Conservation (phyloP, 2,329 filamentous ascomycete species). For the Biscogniauxia marginata region DNA sequence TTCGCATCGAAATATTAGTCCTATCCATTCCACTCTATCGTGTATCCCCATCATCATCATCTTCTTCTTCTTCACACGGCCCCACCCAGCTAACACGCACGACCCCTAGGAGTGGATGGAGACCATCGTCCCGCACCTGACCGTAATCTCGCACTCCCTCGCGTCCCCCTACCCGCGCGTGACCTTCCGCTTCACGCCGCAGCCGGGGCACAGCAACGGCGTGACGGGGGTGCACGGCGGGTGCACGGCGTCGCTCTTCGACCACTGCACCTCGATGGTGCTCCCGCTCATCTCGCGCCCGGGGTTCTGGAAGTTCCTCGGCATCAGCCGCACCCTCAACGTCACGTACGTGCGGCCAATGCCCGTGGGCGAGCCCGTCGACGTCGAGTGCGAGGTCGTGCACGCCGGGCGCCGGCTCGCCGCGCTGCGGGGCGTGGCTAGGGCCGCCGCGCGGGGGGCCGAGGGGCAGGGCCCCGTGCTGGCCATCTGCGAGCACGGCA, state of each 20-base stretch:
- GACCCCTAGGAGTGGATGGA: slow-evolving; percentile 49
- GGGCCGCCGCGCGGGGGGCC: slow-evolving; percentile 32
- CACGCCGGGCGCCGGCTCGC: slow-evolving; percentile 46
- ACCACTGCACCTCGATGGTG: slow-evolving; percentile 61
- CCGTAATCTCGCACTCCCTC: slow-evolving; percentile 38
- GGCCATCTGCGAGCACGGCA: slow-evolving; percentile 52
- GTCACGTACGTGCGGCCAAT: slow-evolving; percentile 67
- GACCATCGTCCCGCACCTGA: slow-evolving; percentile 41
- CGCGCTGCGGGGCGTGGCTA: slow-evolving; percentile 46
- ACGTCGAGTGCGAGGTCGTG: slow-evolving; percentile 47
- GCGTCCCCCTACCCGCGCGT: slow-evolving; percentile 37
- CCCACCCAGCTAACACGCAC: neutral
- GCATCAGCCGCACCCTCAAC: slow-evolving; percentile 64
- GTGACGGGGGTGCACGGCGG: slow-evolving; percentile 59
- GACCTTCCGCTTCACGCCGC: slow-evolving; percentile 49
- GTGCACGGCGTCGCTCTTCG: slow-evolving; percentile 65
- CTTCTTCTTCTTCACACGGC: neutral
- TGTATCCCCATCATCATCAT: too few species aligned
- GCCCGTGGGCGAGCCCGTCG: slow-evolving; percentile 44
- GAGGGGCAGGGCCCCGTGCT: slow-evolving; percentile 41
- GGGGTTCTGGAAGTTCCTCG: slow-evolving; percentile 60
- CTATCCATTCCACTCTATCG: too few species aligned
- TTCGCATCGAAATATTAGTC: too few species aligned
- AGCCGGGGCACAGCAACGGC: slow-evolving; percentile 52
- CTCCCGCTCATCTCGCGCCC: slow-evolving; percentile 55